Conservation (phyloP, 1,139 yeast species). For the Nematodospora anomalae region DNA sequence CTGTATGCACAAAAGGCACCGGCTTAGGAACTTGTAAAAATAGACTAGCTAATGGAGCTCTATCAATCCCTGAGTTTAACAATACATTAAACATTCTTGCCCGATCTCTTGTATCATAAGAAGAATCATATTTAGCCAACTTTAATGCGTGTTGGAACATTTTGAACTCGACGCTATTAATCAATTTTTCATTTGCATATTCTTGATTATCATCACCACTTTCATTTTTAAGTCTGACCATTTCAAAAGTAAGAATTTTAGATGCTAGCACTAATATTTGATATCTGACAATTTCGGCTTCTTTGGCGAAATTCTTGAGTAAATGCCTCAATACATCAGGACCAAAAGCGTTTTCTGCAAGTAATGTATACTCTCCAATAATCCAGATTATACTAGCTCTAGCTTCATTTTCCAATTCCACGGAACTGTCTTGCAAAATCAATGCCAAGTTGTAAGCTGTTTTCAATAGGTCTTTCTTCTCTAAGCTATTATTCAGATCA, state of each 20-base stretch:
- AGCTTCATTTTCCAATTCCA: conserved; percentile 50
- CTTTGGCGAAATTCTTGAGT: conserved; percentile 56
- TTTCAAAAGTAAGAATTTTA: conserved; percentile 60
- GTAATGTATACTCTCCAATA: conserved; percentile 72
- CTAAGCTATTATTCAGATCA: conserved; percentile 19
- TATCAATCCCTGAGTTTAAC: conserved; percentile 34
- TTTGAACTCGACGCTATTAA: conserved; percentile 40
- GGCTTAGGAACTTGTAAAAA: conserved; percentile 85
- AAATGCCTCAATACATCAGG: conserved; percentile 75
- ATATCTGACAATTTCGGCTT: conserved; percentile 60
- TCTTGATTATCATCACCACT: conserved; percentile 19
- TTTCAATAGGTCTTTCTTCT: conserved; percentile 29
- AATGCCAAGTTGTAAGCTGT: conserved; percentile 41
- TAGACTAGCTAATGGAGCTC: conserved; percentile 64
- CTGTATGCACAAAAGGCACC: conserved; percentile 35
- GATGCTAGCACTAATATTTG: conserved; percentile 76
- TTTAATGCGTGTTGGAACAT: conserved; percentile 64
- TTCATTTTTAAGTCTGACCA: conserved; percentile 35
- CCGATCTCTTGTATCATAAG: conserved; percentile 81
- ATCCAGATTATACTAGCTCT: conserved; percentile 88
- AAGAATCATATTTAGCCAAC: conserved; percentile 70
- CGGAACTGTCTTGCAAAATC: conserved; percentile 25
- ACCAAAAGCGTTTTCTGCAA: conserved; percentile 49
- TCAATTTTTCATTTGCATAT: conserved; percentile 24
- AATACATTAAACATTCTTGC: conserved; percentile 70